Percentiles rank a stretch among this genome's conserved stretches.
Conservation (phyloP, 2,329 filamentous ascomycete species). For the Ceratocystiopsis brevicomis region DNA sequence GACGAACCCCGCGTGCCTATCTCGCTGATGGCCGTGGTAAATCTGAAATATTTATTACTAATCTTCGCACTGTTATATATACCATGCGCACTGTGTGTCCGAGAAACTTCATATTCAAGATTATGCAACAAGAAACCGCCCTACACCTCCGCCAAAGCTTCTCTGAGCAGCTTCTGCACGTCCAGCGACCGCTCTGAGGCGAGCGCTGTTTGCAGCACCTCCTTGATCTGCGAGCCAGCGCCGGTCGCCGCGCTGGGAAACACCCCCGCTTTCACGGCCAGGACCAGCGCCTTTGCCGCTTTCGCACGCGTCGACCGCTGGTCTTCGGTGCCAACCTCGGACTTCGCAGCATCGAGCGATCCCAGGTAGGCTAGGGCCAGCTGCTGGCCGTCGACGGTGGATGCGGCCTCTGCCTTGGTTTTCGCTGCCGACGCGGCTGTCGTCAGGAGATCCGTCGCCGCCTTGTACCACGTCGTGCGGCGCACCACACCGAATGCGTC, state of each 20-base stretch:
- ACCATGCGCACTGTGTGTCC: too few species aligned
- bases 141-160: constrained; percentile 4
- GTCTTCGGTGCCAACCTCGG: constrained; percentile 29
- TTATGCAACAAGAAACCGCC: not conserved
- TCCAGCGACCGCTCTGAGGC: constrained; percentile 16
- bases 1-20: too few species aligned
- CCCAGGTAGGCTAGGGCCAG: constrained; percentile 22
- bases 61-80: too few species aligned
- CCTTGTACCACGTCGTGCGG: constrained; percentile 33
- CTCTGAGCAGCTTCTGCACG: constrained; percentile 15
- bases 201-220: constrained; percentile 25
- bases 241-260: constrained; percentile 18
- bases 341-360: constrained; percentile 27
- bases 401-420: not conserved
- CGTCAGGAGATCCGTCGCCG: constrained; percentile 27
- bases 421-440: constrained; percentile 14
- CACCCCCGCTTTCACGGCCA: constrained; percentile 23
- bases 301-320: constrained; percentile 30
- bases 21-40: too few species aligned
- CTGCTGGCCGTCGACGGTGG: constrained; percentile 9
- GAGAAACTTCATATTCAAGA: too few species aligned
- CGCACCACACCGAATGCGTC: constrained; percentile 24
- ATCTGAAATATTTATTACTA: too few species aligned
- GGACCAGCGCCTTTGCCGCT: constrained; percentile 23
- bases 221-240: constrained; percentile 21